Conservation (phyloP, 169 alveolate genomes). For the Cryptosporidium ryanae region DNA sequence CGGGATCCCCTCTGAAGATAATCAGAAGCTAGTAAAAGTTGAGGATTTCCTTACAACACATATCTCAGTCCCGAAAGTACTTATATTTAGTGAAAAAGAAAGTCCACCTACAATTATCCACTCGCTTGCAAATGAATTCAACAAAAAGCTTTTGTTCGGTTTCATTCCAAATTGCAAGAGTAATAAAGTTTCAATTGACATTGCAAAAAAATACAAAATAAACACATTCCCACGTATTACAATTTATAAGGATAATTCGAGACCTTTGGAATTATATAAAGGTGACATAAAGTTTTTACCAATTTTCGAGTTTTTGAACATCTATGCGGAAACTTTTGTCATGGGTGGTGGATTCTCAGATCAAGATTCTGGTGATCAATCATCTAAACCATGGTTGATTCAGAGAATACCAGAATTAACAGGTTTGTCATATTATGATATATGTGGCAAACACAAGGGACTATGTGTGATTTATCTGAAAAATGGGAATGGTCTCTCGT, state of each 20-base stretch:
- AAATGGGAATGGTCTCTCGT: slow-evolving; percentile 79
- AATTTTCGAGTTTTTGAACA: slow-evolving; percentile 94
- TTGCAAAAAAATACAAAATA: slow-evolving; percentile 87
- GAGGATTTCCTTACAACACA: slow-evolving; percentile 83
- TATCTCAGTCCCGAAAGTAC: slow-evolving; percentile 86
- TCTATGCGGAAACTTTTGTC: slow-evolving; percentile 95
- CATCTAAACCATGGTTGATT: slow-evolving; percentile 88
- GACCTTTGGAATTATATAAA: slow-evolving; percentile 85
- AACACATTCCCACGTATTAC: slow-evolving; percentile 87
- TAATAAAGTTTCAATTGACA: slow-evolving; percentile 54
- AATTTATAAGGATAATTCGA: slow-evolving; percentile 85
- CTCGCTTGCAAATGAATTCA: slow-evolving; percentile 83
- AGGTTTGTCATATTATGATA: slow-evolving; percentile 84
- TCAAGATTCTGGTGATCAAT: slow-evolving; percentile 80
- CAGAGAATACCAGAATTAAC: slow-evolving; percentile 87
- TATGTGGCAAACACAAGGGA: slow-evolving; percentile 86
- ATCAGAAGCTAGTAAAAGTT: slow-evolving; percentile 78
- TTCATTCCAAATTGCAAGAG: slow-evolving; percentile 80
- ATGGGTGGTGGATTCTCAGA: slow-evolving; percentile 93
- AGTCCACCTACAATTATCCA: slow-evolving; percentile 84
- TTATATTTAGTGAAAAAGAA: slow-evolving; percentile 84
- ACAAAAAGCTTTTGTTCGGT: slow-evolving; percentile 84
- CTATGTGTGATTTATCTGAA: slow-evolving; percentile 86
- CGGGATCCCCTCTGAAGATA: slow-evolving; percentile 31
- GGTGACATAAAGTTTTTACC: slow-evolving; percentile 90